Evolutionary conservation across 176 grass and related monocot species (phyloP).

Genomic region (Stipa capillata): DNA sequence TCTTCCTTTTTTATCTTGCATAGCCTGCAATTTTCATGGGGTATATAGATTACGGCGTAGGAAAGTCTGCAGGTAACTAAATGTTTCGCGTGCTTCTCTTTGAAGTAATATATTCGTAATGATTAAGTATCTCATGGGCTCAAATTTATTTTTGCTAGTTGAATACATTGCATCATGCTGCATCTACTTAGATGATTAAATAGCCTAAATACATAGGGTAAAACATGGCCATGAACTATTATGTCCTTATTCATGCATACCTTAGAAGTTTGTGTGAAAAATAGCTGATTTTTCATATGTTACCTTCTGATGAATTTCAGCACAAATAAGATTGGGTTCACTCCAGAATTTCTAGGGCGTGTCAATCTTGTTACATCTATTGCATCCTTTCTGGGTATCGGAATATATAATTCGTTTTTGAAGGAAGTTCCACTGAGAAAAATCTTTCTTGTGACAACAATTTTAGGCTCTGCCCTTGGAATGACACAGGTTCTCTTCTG

Average conservation of each 20-base stretch:
- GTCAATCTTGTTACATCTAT: constrained; percentile 82
- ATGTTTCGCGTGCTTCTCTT: background rate
- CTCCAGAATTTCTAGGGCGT: constrained; percentile 92
- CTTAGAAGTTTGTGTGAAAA: background rate
- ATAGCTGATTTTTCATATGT: constrained; percentile 11
- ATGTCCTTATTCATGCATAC: background rate
- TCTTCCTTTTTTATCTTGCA: background rate
- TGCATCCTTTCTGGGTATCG: constrained; percentile 89
- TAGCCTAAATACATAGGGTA: background rate
- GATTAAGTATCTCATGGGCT: background rate
- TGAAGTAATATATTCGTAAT: background rate
- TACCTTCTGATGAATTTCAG: constrained; percentile 49
- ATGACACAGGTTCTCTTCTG: constrained; percentile 76
- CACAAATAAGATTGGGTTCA: constrained; percentile 90
- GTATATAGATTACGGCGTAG: background rate
- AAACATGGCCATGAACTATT: background rate
- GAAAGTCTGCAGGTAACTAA: background rate
- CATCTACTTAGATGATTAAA: background rate
- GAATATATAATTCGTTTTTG: constrained; percentile 71
- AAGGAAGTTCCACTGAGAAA: constrained; percentile 88
- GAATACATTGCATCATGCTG: background rate
- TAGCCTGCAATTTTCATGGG: background rate
- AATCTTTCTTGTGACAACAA: constrained; percentile 71
- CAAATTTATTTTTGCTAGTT: background rate
- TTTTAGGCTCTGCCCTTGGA: constrained; percentile 73